Percentiles rank a stretch among this genome's conserved stretches.
Conservation (phyloP, 148 eudicot species). For the Limonium bicolor region DNA sequence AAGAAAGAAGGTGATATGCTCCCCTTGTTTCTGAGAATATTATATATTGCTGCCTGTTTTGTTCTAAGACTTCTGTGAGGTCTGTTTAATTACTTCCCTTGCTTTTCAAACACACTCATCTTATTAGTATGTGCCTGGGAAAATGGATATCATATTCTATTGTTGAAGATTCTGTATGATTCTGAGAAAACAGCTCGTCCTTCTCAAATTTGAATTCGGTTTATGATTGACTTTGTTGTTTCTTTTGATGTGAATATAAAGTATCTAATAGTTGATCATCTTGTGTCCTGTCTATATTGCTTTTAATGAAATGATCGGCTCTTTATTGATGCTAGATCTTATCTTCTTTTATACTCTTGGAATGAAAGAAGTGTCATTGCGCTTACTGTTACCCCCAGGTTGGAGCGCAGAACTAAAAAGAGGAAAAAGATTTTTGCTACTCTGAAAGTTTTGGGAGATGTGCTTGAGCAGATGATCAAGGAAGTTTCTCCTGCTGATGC, state of each 20-base stretch:
- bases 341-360: background rate
- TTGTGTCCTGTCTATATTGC: background rate
- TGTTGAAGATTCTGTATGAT: too few species aligned
- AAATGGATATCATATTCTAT: too few species aligned
- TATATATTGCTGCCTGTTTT: too few species aligned
- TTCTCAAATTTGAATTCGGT: background rate
- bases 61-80: too few species aligned
- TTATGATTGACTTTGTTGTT: background rate
- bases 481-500: slow-evolving; percentile 94
- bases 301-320: background rate
- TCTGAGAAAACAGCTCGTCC: too few species aligned
- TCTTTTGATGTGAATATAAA: background rate
- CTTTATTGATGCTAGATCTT: background rate
- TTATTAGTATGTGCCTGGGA: too few species aligned
- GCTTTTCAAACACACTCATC: too few species aligned
- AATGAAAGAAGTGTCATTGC: background rate
- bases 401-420: slow-evolving; percentile 83
- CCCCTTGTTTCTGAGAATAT: too few species aligned
- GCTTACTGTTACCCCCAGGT: slow-evolving; percentile 16
- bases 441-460: slow-evolving; percentile 75
- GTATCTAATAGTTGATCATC: background rate
- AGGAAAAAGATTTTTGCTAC: slow-evolving; percentile 89
- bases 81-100: too few species aligned
- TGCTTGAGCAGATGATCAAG: slow-evolving; percentile 69
- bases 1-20: too few species aligned